These are phyloP conservation scores for Boechera stricta DNA, from an alignment of 345 rosid species.

Conservation along the genomic window DNA sequence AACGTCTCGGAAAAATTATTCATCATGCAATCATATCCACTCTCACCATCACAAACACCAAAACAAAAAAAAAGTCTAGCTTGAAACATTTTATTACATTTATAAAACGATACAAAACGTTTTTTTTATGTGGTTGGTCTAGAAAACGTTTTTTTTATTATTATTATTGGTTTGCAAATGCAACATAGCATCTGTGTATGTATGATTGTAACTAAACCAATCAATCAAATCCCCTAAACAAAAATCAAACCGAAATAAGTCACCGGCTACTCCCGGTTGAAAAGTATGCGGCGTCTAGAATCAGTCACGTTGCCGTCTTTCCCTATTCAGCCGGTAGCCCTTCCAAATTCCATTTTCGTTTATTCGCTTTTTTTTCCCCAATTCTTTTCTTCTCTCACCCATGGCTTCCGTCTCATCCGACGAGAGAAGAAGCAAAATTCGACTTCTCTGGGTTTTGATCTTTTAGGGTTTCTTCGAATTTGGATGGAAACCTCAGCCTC, in stretches of 20 bases:
- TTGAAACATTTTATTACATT: not conserved
- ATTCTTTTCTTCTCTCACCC: conserved; percentile 14
- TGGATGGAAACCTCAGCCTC: conserved; percentile 33
- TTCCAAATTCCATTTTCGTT: conserved; percentile 21
- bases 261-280: conserved; percentile 39
- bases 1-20: too few species aligned
- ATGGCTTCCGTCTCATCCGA: conserved; percentile 11
- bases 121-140: too few species aligned
- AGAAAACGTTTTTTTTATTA: too few species aligned
- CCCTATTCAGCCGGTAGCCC: conserved; percentile 43
- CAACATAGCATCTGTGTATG: not conserved
- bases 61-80: too few species aligned
- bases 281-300: conserved; percentile 21
- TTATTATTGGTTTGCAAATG: not conserved
- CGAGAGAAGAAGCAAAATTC: conserved; percentile 23
- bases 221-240: not conserved
- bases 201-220: not conserved
- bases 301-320: conserved; percentile 22
- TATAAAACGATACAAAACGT: too few species aligned
- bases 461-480: conserved; percentile 26
- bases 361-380: not conserved
- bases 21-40: too few species aligned
- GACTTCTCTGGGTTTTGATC: conserved; percentile 30
- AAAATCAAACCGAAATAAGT: conserved; percentile 1
- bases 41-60: too few species aligned